A percentile compares a stretch with the other conserved stretches of the same genome.
Conservation (phyloP, 164 flowering plant genomes). For the Macadamia integrifolia region DNA sequence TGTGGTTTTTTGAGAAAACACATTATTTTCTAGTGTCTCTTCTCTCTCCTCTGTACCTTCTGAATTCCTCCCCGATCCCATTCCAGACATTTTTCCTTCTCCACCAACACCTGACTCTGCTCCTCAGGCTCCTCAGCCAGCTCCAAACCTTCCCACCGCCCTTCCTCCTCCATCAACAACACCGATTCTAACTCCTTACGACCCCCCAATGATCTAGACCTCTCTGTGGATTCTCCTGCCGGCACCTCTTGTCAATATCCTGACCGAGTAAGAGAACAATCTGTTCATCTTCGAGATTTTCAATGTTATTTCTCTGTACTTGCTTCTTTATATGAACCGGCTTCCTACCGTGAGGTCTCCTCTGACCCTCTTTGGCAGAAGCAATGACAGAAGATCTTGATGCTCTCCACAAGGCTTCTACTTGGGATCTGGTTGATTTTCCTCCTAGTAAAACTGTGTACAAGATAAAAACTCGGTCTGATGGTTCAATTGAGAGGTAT, state of each 20-base stretch:
- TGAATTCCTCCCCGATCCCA: neutral
- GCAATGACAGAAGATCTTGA: neutral
- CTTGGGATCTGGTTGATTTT: neutral
- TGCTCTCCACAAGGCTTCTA: neutral
- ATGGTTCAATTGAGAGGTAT: neutral
- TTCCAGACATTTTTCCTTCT: neutral
- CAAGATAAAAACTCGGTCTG: neutral
- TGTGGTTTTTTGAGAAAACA: slow-evolving; percentile 5
- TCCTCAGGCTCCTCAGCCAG: too few relatives aligned
- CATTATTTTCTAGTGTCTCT: neutral
- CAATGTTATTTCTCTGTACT: neutral
- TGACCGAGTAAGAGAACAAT: neutral
- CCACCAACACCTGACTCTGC: neutral
- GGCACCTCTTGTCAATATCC: neutral
- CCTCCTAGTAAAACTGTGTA: neutral
- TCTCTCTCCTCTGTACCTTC: neutral
- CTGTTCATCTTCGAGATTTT: neutral
- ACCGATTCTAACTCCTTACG: too few relatives aligned
- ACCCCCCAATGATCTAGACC: too few relatives aligned
- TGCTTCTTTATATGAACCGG: neutral
- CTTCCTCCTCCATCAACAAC: too few relatives aligned
- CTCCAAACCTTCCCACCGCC: too few relatives aligned
- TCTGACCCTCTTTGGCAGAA: neutral
- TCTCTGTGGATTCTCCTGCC: too few relatives aligned
- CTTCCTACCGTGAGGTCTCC: neutral